A percentile compares a stretch with the other conserved stretches of the same genome.
phyloP scores from a whole-genome alignment of 1,284 basidiomycete genomes.

The Chalciporus sp. region DNA sequence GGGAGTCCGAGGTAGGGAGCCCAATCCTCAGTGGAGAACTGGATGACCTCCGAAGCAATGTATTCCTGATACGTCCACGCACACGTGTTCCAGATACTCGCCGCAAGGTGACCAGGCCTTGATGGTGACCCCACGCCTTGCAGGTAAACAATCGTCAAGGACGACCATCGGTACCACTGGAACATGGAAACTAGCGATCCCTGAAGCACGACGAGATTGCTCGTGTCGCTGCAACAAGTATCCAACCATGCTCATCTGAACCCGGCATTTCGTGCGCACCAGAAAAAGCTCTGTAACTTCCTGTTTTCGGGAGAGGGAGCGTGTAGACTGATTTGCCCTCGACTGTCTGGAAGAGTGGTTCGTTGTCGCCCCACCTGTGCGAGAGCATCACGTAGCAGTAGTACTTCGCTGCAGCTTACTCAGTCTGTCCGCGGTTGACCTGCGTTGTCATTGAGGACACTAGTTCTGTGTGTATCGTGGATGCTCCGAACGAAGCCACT shows the following conservation, averaged over 20 bases:
- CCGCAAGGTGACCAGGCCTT: neutral
- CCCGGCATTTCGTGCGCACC: neutral
- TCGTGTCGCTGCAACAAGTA: conserved; percentile 3
- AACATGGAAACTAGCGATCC: neutral
- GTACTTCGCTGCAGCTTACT: neutral
- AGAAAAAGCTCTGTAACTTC: too few species aligned
- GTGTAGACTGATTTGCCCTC: too few species aligned
- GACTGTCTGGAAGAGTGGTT: conserved; percentile 7
- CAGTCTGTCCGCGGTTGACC: neutral
- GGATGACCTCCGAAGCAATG: neutral
- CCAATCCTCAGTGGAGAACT: conserved; percentile 6
- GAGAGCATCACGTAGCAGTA: conserved; percentile 1
- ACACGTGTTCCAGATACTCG: neutral
- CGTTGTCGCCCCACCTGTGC: conserved; percentile 1
- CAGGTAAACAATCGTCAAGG: neutral
- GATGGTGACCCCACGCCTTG: neutral
- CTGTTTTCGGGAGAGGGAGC: conserved; percentile 4
- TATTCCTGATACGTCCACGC: conserved; percentile 1
- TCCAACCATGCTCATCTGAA: neutral
- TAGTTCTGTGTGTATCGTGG: neutral
- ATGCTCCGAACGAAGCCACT: neutral
- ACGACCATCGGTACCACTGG: conserved; percentile 4
- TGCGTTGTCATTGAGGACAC: conserved; percentile 3
- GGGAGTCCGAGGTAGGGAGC: neutral
- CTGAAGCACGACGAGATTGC: neutral